These are phyloP conservation scores for Achaetomiella virescens DNA, from an alignment of 495 filamentous ascomycete species.

Conservation along the genomic window DNA sequence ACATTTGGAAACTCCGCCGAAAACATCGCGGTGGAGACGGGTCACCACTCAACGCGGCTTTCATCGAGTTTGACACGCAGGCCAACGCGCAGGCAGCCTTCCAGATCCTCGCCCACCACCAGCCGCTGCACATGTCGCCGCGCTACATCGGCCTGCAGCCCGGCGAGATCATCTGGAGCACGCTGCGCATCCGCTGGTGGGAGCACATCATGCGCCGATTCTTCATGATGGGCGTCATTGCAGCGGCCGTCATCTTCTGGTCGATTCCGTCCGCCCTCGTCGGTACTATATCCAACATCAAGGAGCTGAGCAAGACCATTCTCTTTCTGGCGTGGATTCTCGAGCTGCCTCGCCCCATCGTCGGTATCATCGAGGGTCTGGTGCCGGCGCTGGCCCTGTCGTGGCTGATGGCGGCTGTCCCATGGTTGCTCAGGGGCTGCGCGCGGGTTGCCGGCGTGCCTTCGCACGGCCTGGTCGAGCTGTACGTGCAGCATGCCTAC, in stretches of 20 bases:
- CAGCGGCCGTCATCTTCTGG: constrained; percentile 78
- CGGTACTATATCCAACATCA: constrained; percentile 72
- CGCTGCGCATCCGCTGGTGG: constrained; percentile 76
- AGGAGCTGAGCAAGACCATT: constrained; percentile 53
- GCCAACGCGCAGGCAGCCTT: constrained; percentile 74
- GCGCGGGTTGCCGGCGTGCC: constrained; percentile 67
- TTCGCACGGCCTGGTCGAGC: constrained; percentile 64
- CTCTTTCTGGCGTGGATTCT: constrained; percentile 64
- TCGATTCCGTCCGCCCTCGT: constrained; percentile 79
- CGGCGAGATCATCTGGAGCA: constrained; percentile 76
- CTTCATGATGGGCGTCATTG: constrained; percentile 56
- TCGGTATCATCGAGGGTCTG: constrained; percentile 71
- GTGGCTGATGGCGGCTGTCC: constrained; percentile 72
- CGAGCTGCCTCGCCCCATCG: constrained; percentile 55
- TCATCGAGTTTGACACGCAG: constrained; percentile 76
- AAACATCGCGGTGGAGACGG: constrained; percentile 42
- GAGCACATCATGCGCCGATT: constrained; percentile 65
- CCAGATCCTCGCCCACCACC: constrained; percentile 73
- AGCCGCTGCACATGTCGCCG: constrained; percentile 75
- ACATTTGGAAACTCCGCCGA: constrained; percentile 57
- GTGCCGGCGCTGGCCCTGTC: constrained; percentile 70
- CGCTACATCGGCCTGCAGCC: constrained; percentile 75
- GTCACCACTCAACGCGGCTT: constrained; percentile 56
- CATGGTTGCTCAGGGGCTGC: constrained; percentile 66
- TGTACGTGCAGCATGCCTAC: constrained; percentile 73